Evolutionary conservation across 768 basidiomycete species (phyloP), one percentile per base, ranked within the genome.

Genomic region (Calocera viscosa): DNA sequence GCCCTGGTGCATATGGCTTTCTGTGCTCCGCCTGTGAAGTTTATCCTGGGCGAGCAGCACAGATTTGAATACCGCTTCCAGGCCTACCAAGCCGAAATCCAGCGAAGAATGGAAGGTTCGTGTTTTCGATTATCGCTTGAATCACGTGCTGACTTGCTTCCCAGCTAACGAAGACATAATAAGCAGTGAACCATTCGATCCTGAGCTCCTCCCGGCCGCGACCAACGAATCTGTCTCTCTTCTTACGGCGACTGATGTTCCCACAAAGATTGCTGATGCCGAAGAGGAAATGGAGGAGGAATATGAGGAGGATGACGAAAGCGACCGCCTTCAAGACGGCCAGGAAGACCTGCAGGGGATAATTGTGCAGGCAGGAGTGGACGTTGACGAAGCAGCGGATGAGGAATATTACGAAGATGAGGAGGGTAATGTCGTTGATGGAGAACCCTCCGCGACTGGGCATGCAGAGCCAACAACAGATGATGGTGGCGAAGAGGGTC

Each of bases 61-160:
- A 60, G 53, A 32, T 60, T 60, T 32, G 53, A 60, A 30, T 60
- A 60, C 30, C 53, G 53, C 2, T 32, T 60, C 53, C 53, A 60
- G 26, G 26, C 26, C 11, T 60, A 60, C 22, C 53, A 60, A 32
- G 30, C 53, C 5, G 53, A 60, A 19, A 60, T 60, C 10, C 53
- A 60, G 30, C 53, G 53, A 30, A 12, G 53, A 10, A 11, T 60
- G 5, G 30, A 60, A 16, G 53, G 53, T 60, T 5, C 24, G 53
- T 60, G 24, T 47, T 8, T 60, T 7, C 43, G 19, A 2, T 32
- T 60, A 32, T 60, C 30, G 7, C 30, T 60, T 26, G 5, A 32
- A 30, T 32, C 53, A 30, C 10, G 26, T 7, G 53, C 53, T 60
- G 53, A 60, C 43, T 16, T 2, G 14, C 10, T 11, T 32, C 30